phyloP scores from a whole-genome alignment of 2,329 filamentous ascomycete genomes.

The Fonsecaea monophora region DNA sequence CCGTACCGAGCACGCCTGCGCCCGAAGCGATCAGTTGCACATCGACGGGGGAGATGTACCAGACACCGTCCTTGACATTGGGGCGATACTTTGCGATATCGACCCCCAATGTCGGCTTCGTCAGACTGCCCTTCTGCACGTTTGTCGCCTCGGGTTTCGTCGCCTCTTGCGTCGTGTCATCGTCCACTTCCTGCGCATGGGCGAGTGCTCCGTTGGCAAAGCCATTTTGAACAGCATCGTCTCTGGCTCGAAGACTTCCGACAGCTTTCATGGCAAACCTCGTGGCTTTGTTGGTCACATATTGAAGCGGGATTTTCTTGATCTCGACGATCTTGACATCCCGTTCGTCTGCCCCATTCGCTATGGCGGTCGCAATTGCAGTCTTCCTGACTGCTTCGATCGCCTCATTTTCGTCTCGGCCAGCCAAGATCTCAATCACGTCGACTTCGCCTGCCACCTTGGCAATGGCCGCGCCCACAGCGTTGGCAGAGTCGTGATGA shows the following conservation, averaged over 20 bases:
- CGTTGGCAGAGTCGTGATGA: conserved; percentile 63
- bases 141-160: conserved; percentile 29
- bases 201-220: conserved; percentile 39
- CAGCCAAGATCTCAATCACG: conserved; percentile 52
- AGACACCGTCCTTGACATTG: conserved; percentile 44
- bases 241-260: conserved; percentile 45
- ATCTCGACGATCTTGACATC: conserved; percentile 44
- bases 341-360: conserved; percentile 30
- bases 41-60: conserved; percentile 49
- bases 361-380: conserved; percentile 35
- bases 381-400: conserved; percentile 38
- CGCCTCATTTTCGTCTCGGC: conserved; percentile 37
- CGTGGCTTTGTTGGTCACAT: conserved; percentile 44
- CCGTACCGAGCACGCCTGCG: conserved; percentile 49
- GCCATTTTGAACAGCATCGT: conserved; percentile 12
- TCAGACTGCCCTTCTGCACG: conserved; percentile 24
- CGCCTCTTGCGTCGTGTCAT: conserved; percentile 35
- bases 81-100: conserved; percentile 46
- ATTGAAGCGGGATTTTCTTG: conserved; percentile 43
- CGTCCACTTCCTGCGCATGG: conserved; percentile 40
- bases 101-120: conserved; percentile 29
- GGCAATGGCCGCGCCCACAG: conserved; percentile 66
- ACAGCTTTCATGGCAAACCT: conserved; percentile 49
- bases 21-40: conserved; percentile 49
- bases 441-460: conserved; percentile 63